Evolutionary conservation across 805 yeast genomes (phyloP).

Genomic region (Kurtzmaniella cleridarum): DNA sequence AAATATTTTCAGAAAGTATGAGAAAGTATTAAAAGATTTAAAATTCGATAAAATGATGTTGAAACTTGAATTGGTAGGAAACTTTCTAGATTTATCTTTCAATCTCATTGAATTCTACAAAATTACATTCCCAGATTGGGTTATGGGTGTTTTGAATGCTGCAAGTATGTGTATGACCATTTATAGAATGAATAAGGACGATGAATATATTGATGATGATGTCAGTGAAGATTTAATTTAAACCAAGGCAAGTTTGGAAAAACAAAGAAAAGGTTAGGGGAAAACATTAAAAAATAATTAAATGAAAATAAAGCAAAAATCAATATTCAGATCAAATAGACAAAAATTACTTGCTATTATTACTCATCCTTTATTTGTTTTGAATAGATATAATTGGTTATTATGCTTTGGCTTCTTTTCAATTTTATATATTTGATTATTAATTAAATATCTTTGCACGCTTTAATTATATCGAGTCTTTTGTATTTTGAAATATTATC

Average conservation of each 20-base stretch:
- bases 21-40: conserved; percentile 36
- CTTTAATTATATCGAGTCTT: no score
- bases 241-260: not conserved
- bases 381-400: no score
- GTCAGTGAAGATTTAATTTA: conserved; percentile 36
- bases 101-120: conserved; percentile 35
- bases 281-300: no score
- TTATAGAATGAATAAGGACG: conserved; percentile 45
- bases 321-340: not conserved
- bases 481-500: no score
- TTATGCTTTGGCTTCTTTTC: no score
- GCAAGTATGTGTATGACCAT: conserved; percentile 43
- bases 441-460: no score
- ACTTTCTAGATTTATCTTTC: conserved; percentile 35
- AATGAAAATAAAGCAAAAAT: not conserved
- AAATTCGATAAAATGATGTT: conserved; percentile 39
- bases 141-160: conserved; percentile 34
- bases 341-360: not conserved
- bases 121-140: conserved; percentile 35
- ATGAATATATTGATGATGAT: conserved; percentile 40
- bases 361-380: no score
- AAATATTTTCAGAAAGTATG: conserved; percentile 27
- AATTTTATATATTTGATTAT: no score
- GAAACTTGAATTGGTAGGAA: conserved; percentile 35
- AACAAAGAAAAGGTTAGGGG: not conserved